Evolutionary conservation across 768 basidiomycete species (phyloP).

Genomic region (Leccinum barrowsii): DNA sequence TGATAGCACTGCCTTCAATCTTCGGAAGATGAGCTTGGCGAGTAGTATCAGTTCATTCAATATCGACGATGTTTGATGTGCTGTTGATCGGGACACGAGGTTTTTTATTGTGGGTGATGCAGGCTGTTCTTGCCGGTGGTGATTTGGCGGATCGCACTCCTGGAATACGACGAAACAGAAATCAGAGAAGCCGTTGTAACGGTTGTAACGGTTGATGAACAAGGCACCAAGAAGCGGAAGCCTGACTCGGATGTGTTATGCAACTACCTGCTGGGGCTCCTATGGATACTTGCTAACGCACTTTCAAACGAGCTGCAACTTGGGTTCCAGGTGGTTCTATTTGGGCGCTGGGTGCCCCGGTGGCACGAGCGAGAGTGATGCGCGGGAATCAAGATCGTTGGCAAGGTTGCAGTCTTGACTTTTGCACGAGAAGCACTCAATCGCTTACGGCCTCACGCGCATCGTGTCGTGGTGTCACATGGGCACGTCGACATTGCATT

Average conservation of each 20-base stretch:
- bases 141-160: constrained; percentile 76
- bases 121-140: constrained; percentile 71
- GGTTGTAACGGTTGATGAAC: constrained; percentile 43
- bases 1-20: too few species aligned
- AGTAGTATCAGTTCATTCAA: background rate
- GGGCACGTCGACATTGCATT: background rate
- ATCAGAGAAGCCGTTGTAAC: constrained; percentile 39
- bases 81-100: background rate
- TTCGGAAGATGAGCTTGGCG: too few species aligned
- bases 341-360: background rate
- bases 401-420: constrained; percentile 1
- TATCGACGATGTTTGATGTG: background rate
- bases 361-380: constrained; percentile 11
- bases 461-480: background rate
- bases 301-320: constrained; percentile 41
- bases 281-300: constrained; percentile 67
- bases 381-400: constrained; percentile 13
- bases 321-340: too few species aligned
- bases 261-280: constrained; percentile 59
- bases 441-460: constrained; percentile 10
- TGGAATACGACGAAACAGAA: constrained; percentile 42
- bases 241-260: constrained; percentile 32
- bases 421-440: background rate
- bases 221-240: constrained; percentile 36
- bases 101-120: background rate